Percentiles rank a stretch among this genome's conserved stretches.
These are phyloP conservation scores for Stemphylium lycopersici DNA, from an alignment of 2,329 filamentous ascomycete genomes.

Conservation along the genomic window DNA sequence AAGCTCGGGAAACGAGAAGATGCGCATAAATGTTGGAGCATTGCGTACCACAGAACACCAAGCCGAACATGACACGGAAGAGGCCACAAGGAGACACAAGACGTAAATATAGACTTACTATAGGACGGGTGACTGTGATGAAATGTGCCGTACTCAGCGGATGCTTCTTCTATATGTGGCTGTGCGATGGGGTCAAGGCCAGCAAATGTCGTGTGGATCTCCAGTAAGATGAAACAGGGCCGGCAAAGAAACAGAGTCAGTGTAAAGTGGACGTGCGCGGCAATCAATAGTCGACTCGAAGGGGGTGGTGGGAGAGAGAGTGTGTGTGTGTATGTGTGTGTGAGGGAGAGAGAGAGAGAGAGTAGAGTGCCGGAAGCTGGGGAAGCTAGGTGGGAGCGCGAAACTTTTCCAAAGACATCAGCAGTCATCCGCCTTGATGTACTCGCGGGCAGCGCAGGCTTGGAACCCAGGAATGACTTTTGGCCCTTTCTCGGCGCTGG, in stretches of 20 bases:
- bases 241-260: conserved; percentile 28
- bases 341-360: no score
- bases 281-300: neutral
- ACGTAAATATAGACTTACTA: conserved; percentile 18
- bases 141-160: conserved; percentile 3
- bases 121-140: conserved; percentile 16
- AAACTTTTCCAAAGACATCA: conserved; percentile 25
- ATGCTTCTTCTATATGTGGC: conserved; percentile 9
- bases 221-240: conserved; percentile 27
- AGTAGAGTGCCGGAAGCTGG: neutral
- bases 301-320: neutral
- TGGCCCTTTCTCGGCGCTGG: conserved; percentile 39
- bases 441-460: conserved; percentile 17
- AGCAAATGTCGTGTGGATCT: conserved; percentile 11
- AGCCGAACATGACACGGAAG: neutral
- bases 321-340: neutral
- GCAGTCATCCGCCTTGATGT: conserved; percentile 33
- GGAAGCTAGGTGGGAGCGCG: conserved; percentile 9
- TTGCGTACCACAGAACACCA: neutral
- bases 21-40: conserved; percentile 3
- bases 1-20: conserved; percentile 2
- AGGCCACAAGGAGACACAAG: conserved; percentile 2
- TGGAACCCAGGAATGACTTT: conserved; percentile 34
- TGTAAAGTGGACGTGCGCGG: conserved; percentile 16
- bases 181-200: conserved; percentile 3